Conservation (phyloP, 1,139 yeast species). For the Geotrichum cucujoidarum region DNA sequence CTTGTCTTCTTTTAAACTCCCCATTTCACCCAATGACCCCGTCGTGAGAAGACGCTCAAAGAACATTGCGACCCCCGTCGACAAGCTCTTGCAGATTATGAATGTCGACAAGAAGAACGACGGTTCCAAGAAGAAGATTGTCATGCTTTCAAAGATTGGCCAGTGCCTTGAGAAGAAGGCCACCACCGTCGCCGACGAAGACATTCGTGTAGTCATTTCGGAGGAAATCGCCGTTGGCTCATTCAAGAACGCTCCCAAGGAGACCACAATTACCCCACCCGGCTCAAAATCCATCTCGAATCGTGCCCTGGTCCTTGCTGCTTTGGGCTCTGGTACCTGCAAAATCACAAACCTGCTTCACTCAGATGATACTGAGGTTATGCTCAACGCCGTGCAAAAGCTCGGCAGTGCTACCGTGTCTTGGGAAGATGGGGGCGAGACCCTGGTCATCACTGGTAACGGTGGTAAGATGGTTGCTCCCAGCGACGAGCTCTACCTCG, state of each 20-base stretch:
- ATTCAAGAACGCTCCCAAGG: conserved; percentile 41
- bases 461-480: conserved; percentile 71
- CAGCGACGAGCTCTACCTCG: conserved; percentile 67
- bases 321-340: conserved; percentile 82
- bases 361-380: conserved; percentile 91
- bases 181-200: conserved; percentile 73
- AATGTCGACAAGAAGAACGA: conserved; percentile 94
- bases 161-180: conserved; percentile 86
- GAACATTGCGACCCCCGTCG: conserved; percentile 66
- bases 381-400: conserved; percentile 79
- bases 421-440: conserved; percentile 79
- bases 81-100: conserved; percentile 73
- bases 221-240: conserved; percentile 62
- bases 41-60: conserved; percentile 65
- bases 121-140: conserved; percentile 84
- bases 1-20: conserved; percentile 78
- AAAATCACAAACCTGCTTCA: conserved; percentile 79
- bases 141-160: conserved; percentile 78
- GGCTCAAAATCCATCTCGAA: conserved; percentile 97
- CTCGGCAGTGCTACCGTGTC: conserved; percentile 78
- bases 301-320: conserved; percentile 88
- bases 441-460: conserved; percentile 78
- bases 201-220: conserved; percentile 76
- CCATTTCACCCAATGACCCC: conserved; percentile 71
- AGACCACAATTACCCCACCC: conserved; percentile 68